Conservation (phyloP, 1,284 basidiomycete genomes). For the Marasmius sp. region DNA sequence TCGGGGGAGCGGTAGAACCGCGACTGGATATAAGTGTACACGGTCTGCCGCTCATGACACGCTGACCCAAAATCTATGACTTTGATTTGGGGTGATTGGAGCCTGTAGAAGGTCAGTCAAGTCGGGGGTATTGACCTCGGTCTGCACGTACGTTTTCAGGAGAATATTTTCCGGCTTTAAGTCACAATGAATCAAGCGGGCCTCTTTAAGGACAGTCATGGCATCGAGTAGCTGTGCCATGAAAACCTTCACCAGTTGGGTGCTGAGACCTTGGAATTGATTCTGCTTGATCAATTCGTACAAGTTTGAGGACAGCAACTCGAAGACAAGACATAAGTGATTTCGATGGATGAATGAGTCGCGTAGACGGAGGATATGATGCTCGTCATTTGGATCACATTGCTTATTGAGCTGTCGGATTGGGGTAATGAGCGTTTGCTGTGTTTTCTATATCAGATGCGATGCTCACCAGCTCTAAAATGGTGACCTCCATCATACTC, state of each 20-base stretch:
- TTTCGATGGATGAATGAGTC: slow-evolving; percentile 97
- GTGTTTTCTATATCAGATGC: slow-evolving; percentile 26
- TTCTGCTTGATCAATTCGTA: slow-evolving; percentile 99
- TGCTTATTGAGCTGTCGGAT: slow-evolving; percentile 79
- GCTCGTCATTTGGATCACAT: slow-evolving; percentile 91
- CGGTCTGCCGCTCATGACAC: slow-evolving; percentile 97
- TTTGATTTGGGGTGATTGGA: slow-evolving; percentile 98
- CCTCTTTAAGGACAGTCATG: slow-evolving; percentile 90
- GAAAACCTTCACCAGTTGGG: slow-evolving; percentile 97
- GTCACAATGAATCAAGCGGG: slow-evolving; percentile 96
- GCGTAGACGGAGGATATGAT: slow-evolving; percentile 93
- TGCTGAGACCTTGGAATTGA: slow-evolving; percentile 96
- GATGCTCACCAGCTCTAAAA: slow-evolving; percentile 83
- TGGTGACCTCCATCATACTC: slow-evolving; percentile 99
- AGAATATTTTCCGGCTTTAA: slow-evolving; percentile 97
- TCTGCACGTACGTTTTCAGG: slow-evolving; percentile 78
- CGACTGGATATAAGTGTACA: slow-evolving; percentile 99
- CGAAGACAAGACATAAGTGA: slow-evolving; percentile 97
- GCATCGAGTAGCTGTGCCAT: slow-evolving; percentile 95
- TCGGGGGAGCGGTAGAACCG: slow-evolving; percentile 98
- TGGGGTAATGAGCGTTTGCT: slow-evolving; percentile 7
- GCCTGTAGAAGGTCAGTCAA: slow-evolving; percentile 42
- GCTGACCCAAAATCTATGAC: slow-evolving; percentile 99
- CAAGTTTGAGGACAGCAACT: slow-evolving; percentile 94
- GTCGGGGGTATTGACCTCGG: slow-evolving; percentile 5